phyloP scores from a whole-genome alignment of 176 grass and related monocot genomes.

The Eragrostis nindensis region DNA sequence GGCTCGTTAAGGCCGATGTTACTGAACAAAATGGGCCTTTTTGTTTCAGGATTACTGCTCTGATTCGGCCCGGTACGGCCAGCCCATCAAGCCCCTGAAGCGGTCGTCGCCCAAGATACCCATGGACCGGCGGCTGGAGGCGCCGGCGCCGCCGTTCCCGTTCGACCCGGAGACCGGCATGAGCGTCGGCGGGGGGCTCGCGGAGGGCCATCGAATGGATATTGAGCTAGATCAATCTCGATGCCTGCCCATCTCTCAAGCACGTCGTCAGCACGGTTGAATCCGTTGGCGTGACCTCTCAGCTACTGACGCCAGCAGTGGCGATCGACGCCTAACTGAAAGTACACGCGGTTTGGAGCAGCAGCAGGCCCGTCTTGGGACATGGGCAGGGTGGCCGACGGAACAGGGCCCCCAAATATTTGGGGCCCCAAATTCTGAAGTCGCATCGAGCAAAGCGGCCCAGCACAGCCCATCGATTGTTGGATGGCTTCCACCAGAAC shows the following conservation, averaged over 20 bases:
- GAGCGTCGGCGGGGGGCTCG: slow-evolving; percentile 53
- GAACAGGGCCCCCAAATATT: too few relatives aligned
- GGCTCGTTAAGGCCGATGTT: background rate
- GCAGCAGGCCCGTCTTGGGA: too few relatives aligned
- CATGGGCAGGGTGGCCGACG: too few relatives aligned
- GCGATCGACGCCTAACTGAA: too few relatives aligned
- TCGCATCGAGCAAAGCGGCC: too few relatives aligned
- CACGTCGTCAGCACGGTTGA: background rate
- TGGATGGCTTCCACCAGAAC: too few relatives aligned
- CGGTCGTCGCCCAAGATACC: slow-evolving; percentile 52
- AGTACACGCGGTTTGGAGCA: too few relatives aligned
- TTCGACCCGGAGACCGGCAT: slow-evolving; percentile 73
- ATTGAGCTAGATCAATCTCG: slow-evolving; percentile 3
- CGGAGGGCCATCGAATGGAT: slow-evolving; percentile 35
- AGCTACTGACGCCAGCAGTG: too few relatives aligned
- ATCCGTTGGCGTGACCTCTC: background rate
- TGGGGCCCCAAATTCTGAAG: too few relatives aligned
- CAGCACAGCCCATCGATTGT: too few relatives aligned
- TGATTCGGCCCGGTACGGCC: slow-evolving; percentile 50
- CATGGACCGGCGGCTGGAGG: slow-evolving; percentile 52
- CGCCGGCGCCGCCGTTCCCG: slow-evolving; percentile 50
- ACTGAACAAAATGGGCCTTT: background rate
- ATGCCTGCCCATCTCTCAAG: background rate
- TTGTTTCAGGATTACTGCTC: slow-evolving; percentile 57
- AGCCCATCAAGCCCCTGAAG: slow-evolving; percentile 52